Conservation (phyloP, 179 eudicot species). For the Spinacia oleracea region DNA sequence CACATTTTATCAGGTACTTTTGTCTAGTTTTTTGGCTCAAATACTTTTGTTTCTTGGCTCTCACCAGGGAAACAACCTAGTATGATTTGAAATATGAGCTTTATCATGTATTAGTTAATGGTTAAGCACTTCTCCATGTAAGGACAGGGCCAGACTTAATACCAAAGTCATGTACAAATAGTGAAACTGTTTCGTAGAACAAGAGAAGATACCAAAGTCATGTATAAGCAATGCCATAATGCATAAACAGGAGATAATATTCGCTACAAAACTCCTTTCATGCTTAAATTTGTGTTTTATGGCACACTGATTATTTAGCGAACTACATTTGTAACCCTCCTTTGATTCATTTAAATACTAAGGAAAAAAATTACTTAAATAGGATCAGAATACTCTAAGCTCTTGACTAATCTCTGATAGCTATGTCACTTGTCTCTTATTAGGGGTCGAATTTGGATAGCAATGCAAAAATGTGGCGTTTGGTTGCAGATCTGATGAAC, state of each 20-base stretch:
- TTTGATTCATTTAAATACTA: neutral
- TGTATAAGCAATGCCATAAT: neutral
- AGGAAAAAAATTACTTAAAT: neutral
- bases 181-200: neutral
- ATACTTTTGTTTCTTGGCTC: neutral
- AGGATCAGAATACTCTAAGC: neutral
- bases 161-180: neutral
- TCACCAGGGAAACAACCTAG: neutral
- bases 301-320: neutral
- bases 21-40: neutral
- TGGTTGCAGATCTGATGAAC: conserved; percentile 98
- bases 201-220: neutral
- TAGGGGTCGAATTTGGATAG: conserved; percentile 97
- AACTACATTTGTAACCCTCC: neutral
- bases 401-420: conserved; percentile 20
- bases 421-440: conserved; percentile 25
- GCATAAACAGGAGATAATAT: neutral
- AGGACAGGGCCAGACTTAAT: neutral
- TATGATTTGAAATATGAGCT: conserved; percentile 12
- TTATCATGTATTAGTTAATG: neutral
- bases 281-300: neutral
- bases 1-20: conserved; percentile 82
- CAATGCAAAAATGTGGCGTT: conserved; percentile 99
- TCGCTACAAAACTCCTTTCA: neutral
- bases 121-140: neutral